Percentiles rank a stretch among this genome's conserved stretches.
Evolutionary conservation across 805 yeast species (phyloP).

Genomic region (Candida easanensis): DNA sequence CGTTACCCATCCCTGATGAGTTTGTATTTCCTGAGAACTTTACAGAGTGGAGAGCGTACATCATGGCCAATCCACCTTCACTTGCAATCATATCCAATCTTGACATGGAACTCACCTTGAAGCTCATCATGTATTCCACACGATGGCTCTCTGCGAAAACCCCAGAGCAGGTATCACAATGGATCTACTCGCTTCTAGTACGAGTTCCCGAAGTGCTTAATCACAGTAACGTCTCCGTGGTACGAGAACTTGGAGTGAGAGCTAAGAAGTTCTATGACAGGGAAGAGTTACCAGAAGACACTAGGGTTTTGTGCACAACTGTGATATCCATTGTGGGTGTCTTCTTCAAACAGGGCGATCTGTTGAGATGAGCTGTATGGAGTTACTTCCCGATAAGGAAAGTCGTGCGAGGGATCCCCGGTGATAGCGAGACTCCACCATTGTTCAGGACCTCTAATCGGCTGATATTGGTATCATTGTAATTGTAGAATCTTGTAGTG

Average conservation of each 20-base stretch:
- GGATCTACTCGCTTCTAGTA: constrained; percentile 22
- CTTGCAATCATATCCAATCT: constrained; percentile 16
- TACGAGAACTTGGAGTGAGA: constrained; percentile 21
- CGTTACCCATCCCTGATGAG: constrained; percentile 14
- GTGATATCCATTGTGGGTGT: constrained; percentile 15
- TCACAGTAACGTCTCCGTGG: constrained; percentile 16
- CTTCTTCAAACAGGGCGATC: constrained; percentile 23
- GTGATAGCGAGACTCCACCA: not conserved
- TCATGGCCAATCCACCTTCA: constrained; percentile 17
- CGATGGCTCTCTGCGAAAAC: constrained; percentile 22
- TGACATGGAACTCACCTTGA: constrained; percentile 21
- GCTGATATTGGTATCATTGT: too few species aligned
- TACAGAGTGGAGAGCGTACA: constrained; percentile 25
- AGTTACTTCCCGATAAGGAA: constrained; percentile 1
- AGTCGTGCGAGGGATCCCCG: not conserved
- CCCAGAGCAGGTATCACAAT: constrained; percentile 13
- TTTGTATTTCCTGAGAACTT: constrained; percentile 24
- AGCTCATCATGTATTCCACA: constrained; percentile 21
- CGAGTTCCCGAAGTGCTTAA: constrained; percentile 18
- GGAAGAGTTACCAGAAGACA: constrained; percentile 7
- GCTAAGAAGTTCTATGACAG: constrained; percentile 15
- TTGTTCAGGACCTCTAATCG: too few species aligned
- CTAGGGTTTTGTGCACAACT: constrained; percentile 13
- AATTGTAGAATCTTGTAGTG: not conserved
- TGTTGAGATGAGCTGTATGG: not conserved